These are phyloP conservation scores for Podospora australis DNA, from an alignment of 495 filamentous ascomycete genomes.

Conservation along the genomic window DNA sequence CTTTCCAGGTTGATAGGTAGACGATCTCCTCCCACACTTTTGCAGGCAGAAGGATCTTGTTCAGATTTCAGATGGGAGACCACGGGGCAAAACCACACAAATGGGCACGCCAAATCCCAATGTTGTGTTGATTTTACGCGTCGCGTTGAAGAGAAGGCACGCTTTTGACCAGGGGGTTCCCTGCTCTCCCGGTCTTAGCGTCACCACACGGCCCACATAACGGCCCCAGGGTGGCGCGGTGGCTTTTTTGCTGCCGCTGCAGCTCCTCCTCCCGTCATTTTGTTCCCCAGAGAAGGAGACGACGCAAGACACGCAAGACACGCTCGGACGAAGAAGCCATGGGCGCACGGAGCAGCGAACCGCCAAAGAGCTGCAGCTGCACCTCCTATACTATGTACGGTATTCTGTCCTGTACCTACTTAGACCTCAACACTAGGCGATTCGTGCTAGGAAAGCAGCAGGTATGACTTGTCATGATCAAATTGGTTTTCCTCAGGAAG, in stretches of 20 bases:
- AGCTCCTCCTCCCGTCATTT: neutral
- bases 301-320: no score
- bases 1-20: no score
- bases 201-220: conserved; percentile 5
- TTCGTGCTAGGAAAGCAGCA: no score
- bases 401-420: neutral
- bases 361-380: neutral
- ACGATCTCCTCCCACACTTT: no score
- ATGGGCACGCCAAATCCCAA: neutral
- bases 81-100: no score
- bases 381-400: neutral
- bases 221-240: conserved; percentile 12
- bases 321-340: neutral
- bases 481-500: no score
- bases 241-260: conserved; percentile 4
- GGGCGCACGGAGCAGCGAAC: neutral
- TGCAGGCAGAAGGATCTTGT: no score
- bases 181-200: conserved; percentile 15
- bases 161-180: conserved; percentile 12
- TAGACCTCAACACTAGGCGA: neutral
- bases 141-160: conserved; percentile 4
- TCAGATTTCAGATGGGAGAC: conserved; percentile 15
- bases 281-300: conserved; percentile 9
- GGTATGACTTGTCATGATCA: no score
- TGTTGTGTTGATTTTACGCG: neutral